phyloP scores from a whole-genome alignment of 768 basidiomycete species.

The Mycena polygramma region DNA sequence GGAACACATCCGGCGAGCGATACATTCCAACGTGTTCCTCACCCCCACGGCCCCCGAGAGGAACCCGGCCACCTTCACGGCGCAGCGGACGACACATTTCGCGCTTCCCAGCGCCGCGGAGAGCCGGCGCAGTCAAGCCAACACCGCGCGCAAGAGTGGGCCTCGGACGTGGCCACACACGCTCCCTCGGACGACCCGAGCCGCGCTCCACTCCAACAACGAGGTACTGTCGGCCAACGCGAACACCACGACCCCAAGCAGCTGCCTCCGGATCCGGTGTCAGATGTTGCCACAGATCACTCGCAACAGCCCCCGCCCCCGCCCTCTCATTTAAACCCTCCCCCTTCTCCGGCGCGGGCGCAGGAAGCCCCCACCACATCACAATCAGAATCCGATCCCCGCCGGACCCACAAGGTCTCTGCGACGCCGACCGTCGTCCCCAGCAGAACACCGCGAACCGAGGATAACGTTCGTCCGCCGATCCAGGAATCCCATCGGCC shows the following conservation, averaged over 20 bases:
- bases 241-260: too few relatives aligned
- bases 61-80: neutral
- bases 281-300: too few relatives aligned
- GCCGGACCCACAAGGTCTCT: slow-evolving; percentile 24
- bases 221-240: too few relatives aligned
- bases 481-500: slow-evolving; percentile 3
- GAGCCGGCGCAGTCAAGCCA: too few relatives aligned
- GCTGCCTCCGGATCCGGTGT: too few relatives aligned
- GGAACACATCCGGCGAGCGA: neutral
- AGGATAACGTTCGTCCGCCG: neutral
- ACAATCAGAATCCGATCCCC: slow-evolving; percentile 12
- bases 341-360: neutral
- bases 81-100: too few relatives aligned
- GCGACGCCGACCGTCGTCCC: slow-evolving; percentile 28
- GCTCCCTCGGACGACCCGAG: too few relatives aligned
- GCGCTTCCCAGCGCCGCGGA: too few relatives aligned
- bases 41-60: slow-evolving; percentile 10
- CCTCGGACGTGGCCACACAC: too few relatives aligned
- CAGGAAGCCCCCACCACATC: slow-evolving; percentile 1
- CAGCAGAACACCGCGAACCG: neutral
- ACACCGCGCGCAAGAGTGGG: too few relatives aligned
- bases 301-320: neutral
- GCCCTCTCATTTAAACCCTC: slow-evolving; percentile 7
- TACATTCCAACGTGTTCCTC: neutral
- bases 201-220: too few relatives aligned